Evolutionary conservation across 768 basidiomycete genomes (phyloP), one percentile per base, ranked within the genome.

Genomic region (Lactarius hatsudake): DNA sequence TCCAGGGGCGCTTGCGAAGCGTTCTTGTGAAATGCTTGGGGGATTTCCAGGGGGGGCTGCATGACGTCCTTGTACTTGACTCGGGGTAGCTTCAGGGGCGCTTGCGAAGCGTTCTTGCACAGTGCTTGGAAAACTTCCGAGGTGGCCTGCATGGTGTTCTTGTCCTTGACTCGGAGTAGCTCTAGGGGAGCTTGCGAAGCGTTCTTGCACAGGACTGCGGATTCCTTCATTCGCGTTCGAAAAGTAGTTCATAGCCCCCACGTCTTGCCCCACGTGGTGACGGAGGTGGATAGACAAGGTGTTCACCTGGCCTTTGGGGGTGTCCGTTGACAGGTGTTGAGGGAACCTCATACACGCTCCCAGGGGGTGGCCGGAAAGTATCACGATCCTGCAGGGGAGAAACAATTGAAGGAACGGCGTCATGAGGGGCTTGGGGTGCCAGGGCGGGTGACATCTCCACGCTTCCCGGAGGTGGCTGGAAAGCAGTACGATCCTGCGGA

Each of bases 221-320:
- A 59, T 56, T 32, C 36, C 53, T 45, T 55, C 54, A 6, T 32
- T 48, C 10, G 36, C n/a, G 20, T 42, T 38, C 5, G 20, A 36
- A 30, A 34, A 57, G 23, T 56, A 30, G 18, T 56, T 56, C 58
- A 60, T 60, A 68, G 36, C 54, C 42, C 20, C 58, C 36, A 30
- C 38, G 62, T 28, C 62, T 59, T 48, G 67, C 42, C 20, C 62
- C 36, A 36, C 38, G 62, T 28, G 66, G 62, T 48, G 67, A 60
- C 9, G 67, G 53, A 5, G 23, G 34, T 23, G 63, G 18, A 43
- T 60, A 68, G 34, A 56, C 10, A 45, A 26, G 62, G 34, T 32
- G 62, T 51, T 32, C 7, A 60, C 34, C 53, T 13, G 67, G 40
- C 13, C 54, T 42, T 45, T 32, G 30, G 59, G 17, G 15, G 36